Conservation (phyloP, 306 rosid species). For the Ormosia emarginata region DNA sequence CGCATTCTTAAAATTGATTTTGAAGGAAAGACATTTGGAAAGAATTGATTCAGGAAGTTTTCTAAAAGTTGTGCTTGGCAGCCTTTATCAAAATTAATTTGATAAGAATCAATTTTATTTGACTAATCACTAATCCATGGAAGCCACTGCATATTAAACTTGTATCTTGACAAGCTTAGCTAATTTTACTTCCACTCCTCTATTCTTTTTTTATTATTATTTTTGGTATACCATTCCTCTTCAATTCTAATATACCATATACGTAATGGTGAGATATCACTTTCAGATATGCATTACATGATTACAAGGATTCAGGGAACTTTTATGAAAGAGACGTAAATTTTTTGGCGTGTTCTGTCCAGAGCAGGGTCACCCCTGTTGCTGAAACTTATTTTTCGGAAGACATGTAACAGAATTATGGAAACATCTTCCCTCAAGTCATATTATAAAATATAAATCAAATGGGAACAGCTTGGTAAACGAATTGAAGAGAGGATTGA, state of each 20-base stretch:
- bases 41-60: too few species aligned
- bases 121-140: background rate
- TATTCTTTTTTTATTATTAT: background rate
- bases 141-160: background rate
- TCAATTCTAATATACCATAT: too few species aligned
- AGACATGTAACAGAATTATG: background rate
- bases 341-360: background rate
- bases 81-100: background rate
- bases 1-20: too few species aligned
- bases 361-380: background rate
- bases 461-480: background rate
- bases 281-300: background rate
- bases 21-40: too few species aligned
- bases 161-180: background rate
- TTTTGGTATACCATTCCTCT: too few species aligned
- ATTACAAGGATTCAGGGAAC: conserved; percentile 4
- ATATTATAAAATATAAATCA: background rate
- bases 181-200: background rate
- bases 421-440: background rate
- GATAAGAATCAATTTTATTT: background rate
- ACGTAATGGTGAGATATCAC: background rate
- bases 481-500: background rate
- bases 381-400: background rate
- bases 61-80: background rate
- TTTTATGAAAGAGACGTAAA: background rate